phyloP scores from a whole-genome alignment of 75 land plant species.

The Pinus taeda region DNA sequence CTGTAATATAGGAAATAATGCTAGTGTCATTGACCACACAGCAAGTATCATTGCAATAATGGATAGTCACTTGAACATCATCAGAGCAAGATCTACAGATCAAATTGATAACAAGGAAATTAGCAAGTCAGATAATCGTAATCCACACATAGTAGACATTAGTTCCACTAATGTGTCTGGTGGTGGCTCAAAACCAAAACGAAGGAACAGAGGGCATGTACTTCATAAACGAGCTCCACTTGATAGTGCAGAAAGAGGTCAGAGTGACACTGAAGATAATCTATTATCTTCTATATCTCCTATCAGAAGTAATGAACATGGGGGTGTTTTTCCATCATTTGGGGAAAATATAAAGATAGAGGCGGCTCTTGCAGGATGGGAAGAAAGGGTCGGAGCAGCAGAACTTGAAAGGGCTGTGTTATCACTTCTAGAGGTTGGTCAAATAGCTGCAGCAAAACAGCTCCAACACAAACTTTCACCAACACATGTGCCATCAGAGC shows the following conservation, averaged over 20 bases:
- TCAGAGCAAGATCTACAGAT: constrained; percentile 31
- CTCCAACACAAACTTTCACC: constrained; percentile 94
- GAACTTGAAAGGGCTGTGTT: constrained; percentile 93
- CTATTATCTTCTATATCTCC: constrained; percentile 2
- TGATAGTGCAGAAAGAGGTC: constrained; percentile 41
- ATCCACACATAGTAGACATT: constrained; percentile 17
- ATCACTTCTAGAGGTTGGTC: constrained; percentile 94
- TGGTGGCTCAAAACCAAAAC: too few relatives aligned
- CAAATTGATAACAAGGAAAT: constrained; percentile 36
- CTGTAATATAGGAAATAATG: constrained; percentile 21
- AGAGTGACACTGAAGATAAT: constrained; percentile 40
- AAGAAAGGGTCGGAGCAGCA: constrained; percentile 80
- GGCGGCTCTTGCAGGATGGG: constrained; percentile 72
- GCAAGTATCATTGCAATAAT: constrained; percentile 73
- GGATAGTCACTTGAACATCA: constrained; percentile 76
- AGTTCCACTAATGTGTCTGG: too few relatives aligned
- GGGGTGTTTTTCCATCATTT: constrained; percentile 20
- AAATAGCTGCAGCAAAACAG: constrained; percentile 89
- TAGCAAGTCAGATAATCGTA: constrained; percentile 18
- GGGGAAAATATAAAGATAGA: constrained; percentile 55
- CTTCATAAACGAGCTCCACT: constrained; percentile 24
- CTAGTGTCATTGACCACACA: constrained; percentile 73
- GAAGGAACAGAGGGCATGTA: too few relatives aligned
- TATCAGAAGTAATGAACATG: constrained; percentile 14
- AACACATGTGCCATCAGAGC: constrained; percentile 62